phyloP scores from a whole-genome alignment of 129 eudicot genomes.

The Tanacetum coccineum region DNA sequence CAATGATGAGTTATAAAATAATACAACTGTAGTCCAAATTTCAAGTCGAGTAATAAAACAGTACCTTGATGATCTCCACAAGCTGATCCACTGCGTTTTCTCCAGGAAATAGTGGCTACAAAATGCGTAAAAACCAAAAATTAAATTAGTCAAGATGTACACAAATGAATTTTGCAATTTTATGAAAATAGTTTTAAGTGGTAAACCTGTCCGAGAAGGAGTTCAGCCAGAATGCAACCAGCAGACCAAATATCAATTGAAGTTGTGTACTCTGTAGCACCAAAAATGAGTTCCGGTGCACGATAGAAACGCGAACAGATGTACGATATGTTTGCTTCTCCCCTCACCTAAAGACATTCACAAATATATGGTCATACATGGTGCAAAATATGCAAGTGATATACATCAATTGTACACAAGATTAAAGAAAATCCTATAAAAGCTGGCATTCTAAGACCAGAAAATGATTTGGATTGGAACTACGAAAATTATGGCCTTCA shows the following conservation, averaged over 20 bases:
- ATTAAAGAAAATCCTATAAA: neutral
- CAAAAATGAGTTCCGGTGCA: conserved; percentile 95
- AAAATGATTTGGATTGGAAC: neutral
- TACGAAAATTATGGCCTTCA: no score
- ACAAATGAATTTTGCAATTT: neutral
- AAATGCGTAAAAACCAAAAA: neutral
- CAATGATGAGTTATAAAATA: conserved; percentile 10
- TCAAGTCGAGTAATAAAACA: neutral
- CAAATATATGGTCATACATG: conserved; percentile 8
- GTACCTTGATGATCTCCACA: conserved; percentile 95
- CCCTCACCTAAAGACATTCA: conserved; percentile 53
- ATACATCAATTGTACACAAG: conserved; percentile 2
- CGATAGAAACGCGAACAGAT: conserved; percentile 91
- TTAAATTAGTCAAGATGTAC: neutral
- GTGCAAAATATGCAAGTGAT: neutral
- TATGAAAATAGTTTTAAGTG: neutral
- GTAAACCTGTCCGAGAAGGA: conserved; percentile 86
- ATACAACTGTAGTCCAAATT: neutral
- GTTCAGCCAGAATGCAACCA: conserved; percentile 96
- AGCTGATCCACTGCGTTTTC: conserved; percentile 97
- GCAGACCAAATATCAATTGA: conserved; percentile 99
- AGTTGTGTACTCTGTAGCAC: conserved; percentile 84
- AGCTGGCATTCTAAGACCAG: neutral
- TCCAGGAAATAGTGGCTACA: conserved; percentile 91
- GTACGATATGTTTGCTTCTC: conserved; percentile 91